A percentile compares a stretch with the other conserved stretches of the same genome.
phyloP scores from a whole-genome alignment of 108 stramenopile species.

The Bacterosira constricta region DNA sequence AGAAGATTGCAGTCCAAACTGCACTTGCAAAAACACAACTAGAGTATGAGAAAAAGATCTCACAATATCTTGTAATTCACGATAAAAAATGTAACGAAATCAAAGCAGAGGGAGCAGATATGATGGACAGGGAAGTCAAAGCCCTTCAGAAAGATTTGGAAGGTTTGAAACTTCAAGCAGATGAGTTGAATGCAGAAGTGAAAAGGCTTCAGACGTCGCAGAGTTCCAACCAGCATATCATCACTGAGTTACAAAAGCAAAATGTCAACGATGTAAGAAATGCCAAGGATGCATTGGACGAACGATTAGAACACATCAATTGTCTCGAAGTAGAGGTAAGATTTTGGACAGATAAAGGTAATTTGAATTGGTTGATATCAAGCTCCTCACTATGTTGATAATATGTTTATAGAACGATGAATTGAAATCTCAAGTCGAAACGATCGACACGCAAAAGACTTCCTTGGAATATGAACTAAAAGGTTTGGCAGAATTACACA shows the following conservation, averaged over 20 bases:
- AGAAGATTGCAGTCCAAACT: slow-evolving; percentile 29
- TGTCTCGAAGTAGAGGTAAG: slow-evolving; percentile 19
- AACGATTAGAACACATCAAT: not conserved
- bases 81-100: slow-evolving; percentile 6
- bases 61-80: not conserved
- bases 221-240: not conserved
- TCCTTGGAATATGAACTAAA: slow-evolving; percentile 15
- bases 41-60: slow-evolving; percentile 32
- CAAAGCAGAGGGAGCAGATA: not conserved
- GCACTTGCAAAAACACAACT: slow-evolving; percentile 15
- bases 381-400: no score
- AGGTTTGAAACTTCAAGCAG: slow-evolving; percentile 2
- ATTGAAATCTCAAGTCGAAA: slow-evolving; percentile 16
- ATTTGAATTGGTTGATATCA: no score
- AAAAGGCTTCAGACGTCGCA: slow-evolving; percentile 7
- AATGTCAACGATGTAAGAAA: slow-evolving; percentile 6
- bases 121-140: slow-evolving; percentile 2
- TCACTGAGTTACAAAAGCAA: slow-evolving; percentile 23
- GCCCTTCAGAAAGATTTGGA: slow-evolving; percentile 19
- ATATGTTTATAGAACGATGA: slow-evolving; percentile 32
- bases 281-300: not conserved
- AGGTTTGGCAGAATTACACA: not conserved
- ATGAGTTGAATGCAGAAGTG: slow-evolving; percentile 21
- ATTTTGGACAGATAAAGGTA: no score
- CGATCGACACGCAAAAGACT: slow-evolving; percentile 5